phyloP scores from a whole-genome alignment of 208 protist species.

The Trypanosoma grayi region DNA sequence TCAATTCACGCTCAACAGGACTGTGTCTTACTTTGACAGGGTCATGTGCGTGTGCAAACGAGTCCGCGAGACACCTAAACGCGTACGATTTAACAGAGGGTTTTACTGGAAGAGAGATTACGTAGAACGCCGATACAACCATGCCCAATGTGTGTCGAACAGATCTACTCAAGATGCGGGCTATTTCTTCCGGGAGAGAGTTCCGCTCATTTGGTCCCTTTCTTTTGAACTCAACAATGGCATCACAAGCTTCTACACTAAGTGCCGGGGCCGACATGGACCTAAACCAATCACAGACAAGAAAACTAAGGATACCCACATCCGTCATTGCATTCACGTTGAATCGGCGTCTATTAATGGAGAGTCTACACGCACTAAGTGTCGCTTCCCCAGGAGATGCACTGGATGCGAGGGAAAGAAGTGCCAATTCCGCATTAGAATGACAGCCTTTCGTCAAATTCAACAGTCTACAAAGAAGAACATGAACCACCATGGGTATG shows the following conservation, averaged over 20 bases:
- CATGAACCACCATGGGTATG: slow-evolving; percentile 76
- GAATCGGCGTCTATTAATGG: slow-evolving; percentile 79
- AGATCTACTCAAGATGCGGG: slow-evolving; percentile 51
- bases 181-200: slow-evolving; percentile 36
- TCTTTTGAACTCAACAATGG: slow-evolving; percentile 59
- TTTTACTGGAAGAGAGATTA: slow-evolving; percentile 46
- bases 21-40: slow-evolving; percentile 67
- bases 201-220: slow-evolving; percentile 32
- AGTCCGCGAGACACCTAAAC: slow-evolving; percentile 61
- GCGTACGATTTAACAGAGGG: slow-evolving; percentile 44
- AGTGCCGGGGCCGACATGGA: slow-evolving; percentile 60
- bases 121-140: slow-evolving; percentile 64
- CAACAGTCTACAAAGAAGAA: slow-evolving; percentile 68
- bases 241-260: slow-evolving; percentile 51
- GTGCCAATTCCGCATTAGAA: slow-evolving; percentile 33
- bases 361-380: slow-evolving; percentile 54
- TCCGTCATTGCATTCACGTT: slow-evolving; percentile 53
- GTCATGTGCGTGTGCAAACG: slow-evolving; percentile 76
- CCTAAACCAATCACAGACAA: slow-evolving; percentile 82
- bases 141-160: slow-evolving; percentile 77
- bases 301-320: slow-evolving; percentile 63
- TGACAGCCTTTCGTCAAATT: slow-evolving; percentile 48
- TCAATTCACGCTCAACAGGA: slow-evolving; percentile 65
- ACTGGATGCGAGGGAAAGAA: slow-evolving; percentile 63
- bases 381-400: slow-evolving; percentile 42